phyloP scores from a whole-genome alignment of 1,139 yeast species.

The Sugiyamaella xylanicola region DNA sequence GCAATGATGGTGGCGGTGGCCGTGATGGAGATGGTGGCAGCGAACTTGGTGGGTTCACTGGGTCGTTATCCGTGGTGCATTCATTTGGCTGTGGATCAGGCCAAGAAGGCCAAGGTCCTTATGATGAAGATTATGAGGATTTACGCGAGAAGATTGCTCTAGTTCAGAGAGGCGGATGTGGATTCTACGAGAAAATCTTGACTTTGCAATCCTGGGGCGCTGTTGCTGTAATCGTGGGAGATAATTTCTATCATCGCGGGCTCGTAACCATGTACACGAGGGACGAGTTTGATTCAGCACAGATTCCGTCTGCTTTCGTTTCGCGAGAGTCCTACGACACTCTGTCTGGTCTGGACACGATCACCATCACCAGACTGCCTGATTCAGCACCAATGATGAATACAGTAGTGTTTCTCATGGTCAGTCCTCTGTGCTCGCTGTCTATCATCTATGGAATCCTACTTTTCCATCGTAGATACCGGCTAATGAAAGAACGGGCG shows the following conservation, averaged over 20 bases:
- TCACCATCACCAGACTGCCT: slow-evolving; percentile 35
- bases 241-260: slow-evolving; percentile 41
- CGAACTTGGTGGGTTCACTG: slow-evolving; percentile 31
- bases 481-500: slow-evolving; percentile 43
- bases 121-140: slow-evolving; percentile 27
- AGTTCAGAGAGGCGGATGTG: slow-evolving; percentile 46
- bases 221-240: slow-evolving; percentile 47
- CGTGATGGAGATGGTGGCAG: slow-evolving; percentile 14
- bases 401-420: slow-evolving; percentile 44
- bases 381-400: slow-evolving; percentile 40
- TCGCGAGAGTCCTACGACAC: slow-evolving; percentile 39
- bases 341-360: slow-evolving; percentile 35
- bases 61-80: slow-evolving; percentile 29
- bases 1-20: slow-evolving; percentile 2
- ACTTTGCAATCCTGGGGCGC: slow-evolving; percentile 46
- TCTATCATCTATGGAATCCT: slow-evolving; percentile 44
- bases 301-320: slow-evolving; percentile 46
- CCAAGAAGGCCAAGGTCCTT: slow-evolving; percentile 10
- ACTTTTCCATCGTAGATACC: slow-evolving; percentile 42
- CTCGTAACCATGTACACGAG: slow-evolving; percentile 44
- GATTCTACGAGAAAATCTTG: slow-evolving; percentile 44
- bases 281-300: slow-evolving; percentile 37
- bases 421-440: slow-evolving; percentile 47
- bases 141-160: slow-evolving; percentile 40
- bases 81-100: slow-evolving; percentile 31